Base-by-base conservation (phyloP, 73 alveolate genomes). In the Paramecium sexaurelia region DNA sequence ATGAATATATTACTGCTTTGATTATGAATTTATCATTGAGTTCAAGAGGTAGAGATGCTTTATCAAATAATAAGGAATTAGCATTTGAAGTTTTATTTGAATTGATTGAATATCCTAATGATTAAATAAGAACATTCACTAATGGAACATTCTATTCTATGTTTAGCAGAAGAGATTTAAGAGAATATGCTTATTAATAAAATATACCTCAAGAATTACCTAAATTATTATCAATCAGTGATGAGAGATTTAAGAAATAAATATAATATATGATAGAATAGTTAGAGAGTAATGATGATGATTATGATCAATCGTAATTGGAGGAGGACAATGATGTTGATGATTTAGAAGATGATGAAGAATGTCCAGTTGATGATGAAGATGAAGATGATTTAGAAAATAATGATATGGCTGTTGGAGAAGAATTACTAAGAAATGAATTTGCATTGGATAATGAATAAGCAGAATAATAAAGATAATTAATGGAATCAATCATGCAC, bases 1-100 rank as follows among this genome's bases (percentile, higher is more conserved):
- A 95, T 10, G 99, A 98, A 91, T 98, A 98, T 95, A 98, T 99
- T 0, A 95, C 99, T 27, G 99, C 99, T 61, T 92, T 98, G 85
- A 95, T 98, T 26, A 98, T 98, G 99, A 98, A 98, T 93, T 94
- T 98, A 26, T 94, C 98, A 45, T 75, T 98, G 41, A 94, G 99
- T 93, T 93, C 98, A 56, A 97, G 97, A 33, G 99, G 99, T 5
- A 94, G 98, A 91, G 97, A 96, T 75, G 97, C 97, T 73, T 96
- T 96, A 55, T 99, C 98, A 85, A 95, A 95, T 6, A 95, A 95
- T 19, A 95, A 97, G 8, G 96, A 94, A 47, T 94, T 93, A 45
- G 92, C 97, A n/a, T 85, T 98, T 36, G 91, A 94, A 82, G 97
- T 98, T 4, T 95, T 98, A 24, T 95, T 93, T 69, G 96, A 97